phyloP scores from a whole-genome alignment of 805 yeast genomes.

The Groenewaldozyma salmanticensis region DNA sequence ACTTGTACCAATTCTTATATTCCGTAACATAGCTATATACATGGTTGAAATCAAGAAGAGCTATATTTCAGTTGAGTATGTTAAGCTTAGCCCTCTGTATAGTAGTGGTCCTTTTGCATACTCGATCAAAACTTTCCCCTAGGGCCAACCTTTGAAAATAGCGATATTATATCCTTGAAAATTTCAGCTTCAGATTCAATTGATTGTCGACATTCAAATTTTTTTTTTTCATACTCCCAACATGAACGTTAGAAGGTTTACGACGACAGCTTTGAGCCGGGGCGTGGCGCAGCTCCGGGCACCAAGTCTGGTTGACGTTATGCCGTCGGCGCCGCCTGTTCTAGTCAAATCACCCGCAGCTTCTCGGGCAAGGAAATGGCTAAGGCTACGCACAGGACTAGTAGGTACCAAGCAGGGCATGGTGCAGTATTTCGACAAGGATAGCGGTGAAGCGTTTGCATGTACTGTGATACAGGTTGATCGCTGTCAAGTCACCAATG shows the following conservation, averaged over 20 bases:
- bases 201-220: too few relatives aligned
- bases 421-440: slow-evolving; percentile 69
- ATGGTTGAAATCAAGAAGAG: too few relatives aligned
- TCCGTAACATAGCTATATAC: too few relatives aligned
- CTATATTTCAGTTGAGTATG: too few relatives aligned
- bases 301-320: slow-evolving; percentile 20
- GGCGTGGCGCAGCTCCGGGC: slow-evolving; percentile 27
- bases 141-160: too few relatives aligned
- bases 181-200: too few relatives aligned
- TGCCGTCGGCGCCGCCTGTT: slow-evolving; percentile 36
- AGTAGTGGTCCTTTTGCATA: too few relatives aligned
- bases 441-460: slow-evolving; percentile 58
- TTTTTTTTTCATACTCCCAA: too few relatives aligned
- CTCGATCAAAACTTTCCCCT: too few relatives aligned
- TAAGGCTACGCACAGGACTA: slow-evolving; percentile 73
- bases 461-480: slow-evolving; percentile 85
- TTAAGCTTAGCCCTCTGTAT: too few relatives aligned
- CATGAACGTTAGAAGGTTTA: neutral
- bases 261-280: slow-evolving; percentile 3
- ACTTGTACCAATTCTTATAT: too few relatives aligned
- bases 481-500: slow-evolving; percentile 74
- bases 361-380: slow-evolving; percentile 60
- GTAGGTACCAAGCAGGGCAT: slow-evolving; percentile 81
- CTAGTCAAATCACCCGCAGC: slow-evolving; percentile 59
- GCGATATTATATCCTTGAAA: too few relatives aligned